Base-by-base conservation (phyloP, 2,329 filamentous ascomycete genomes). In the Pseudocercospora cruenta region DNA sequence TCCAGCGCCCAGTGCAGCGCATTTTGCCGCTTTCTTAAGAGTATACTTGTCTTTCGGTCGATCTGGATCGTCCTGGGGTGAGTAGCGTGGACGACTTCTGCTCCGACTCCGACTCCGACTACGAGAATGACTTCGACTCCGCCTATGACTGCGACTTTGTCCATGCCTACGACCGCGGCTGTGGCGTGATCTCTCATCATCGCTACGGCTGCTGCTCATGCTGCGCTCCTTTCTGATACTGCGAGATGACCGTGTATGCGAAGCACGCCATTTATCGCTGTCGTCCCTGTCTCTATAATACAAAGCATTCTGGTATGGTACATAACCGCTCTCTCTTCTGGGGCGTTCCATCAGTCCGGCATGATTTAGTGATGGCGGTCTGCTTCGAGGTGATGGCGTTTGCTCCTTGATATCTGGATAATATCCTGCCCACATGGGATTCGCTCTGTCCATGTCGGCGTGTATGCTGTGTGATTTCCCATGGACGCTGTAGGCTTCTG, bases 1-100 rank as follows among this genome's bases (percentile, higher is more conserved):
- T 22, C 53, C 61, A 28, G 61, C 61, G n/a, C 61, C 61, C 14
- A 63, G 19, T 10, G 61, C 61, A 14, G 61, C 61, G 19, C 31
- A 63, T 33, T 63, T 63, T 19, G 51, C 36, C 1, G 61, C 61
- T 28, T 63, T 63, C 33, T n/a, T 55, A 10, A 63, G 39, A 16
- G 61, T 63, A 53, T 63, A 63, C 14, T 49, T 58, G 51, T 63
- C 51, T 22, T 58, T 57, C 21, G 61, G 61, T 9, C 61, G 51
- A 28, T 36, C 16, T 16, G 61, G 61, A n/a, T 63, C 61, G 22
- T 63, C 26, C 12, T 63, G 61, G 31, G 61, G 61, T n/a, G 51
- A 47, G 53, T 58, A 63, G 8, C 53, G 51, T 1, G 61, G 21
- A 16, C 14, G 61, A 31, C 51, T 58, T 6, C 22, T 22, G 19